phyloP scores from a whole-genome alignment of 2,329 filamentous ascomycete genomes.

The Epichloe sp. region DNA sequence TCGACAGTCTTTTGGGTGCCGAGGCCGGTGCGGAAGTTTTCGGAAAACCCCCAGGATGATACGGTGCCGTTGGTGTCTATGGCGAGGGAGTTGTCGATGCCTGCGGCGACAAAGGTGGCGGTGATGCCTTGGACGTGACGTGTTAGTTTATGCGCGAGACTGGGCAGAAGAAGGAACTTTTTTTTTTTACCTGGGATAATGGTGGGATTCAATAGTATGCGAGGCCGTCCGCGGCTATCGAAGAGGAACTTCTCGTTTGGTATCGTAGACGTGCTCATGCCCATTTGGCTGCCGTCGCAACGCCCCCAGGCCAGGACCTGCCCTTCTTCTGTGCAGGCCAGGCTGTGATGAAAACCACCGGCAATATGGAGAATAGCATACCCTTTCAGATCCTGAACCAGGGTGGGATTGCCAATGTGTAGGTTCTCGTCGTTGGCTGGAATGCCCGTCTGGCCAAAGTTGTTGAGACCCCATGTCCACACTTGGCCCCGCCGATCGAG shows the following conservation, averaged over 20 bases:
- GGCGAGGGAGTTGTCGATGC: constrained; percentile 55
- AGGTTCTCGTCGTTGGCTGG: constrained; percentile 35
- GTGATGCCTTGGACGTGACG: constrained; percentile 2
- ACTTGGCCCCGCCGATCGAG: constrained; percentile 49
- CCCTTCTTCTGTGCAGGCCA: constrained; percentile 28
- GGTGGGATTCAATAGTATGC: constrained; percentile 13
- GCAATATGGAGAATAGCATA: constrained; percentile 43
- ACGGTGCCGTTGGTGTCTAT: constrained; percentile 52
- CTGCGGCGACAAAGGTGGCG: constrained; percentile 35
- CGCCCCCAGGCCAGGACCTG: constrained; percentile 33
- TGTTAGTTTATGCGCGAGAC: neutral
- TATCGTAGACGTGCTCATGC: constrained; percentile 4
- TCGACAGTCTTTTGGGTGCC: constrained; percentile 29
- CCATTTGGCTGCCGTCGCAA: constrained; percentile 24
- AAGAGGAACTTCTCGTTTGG: constrained; percentile 3
- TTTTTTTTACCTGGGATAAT: constrained; percentile 12
- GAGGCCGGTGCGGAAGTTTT: constrained; percentile 58
- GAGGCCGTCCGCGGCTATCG: constrained; percentile 3
- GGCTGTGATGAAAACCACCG: constrained; percentile 27
- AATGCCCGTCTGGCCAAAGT: constrained; percentile 55
- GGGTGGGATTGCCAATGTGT: constrained; percentile 22
- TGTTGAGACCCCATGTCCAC: constrained; percentile 59
- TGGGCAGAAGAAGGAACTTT: neutral
- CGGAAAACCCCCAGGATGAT: constrained; percentile 61
- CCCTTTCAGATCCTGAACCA: constrained; percentile 36